phyloP scores from a whole-genome alignment of 371 early-diverging fungal species.

The Mucor ambiguus region DNA sequence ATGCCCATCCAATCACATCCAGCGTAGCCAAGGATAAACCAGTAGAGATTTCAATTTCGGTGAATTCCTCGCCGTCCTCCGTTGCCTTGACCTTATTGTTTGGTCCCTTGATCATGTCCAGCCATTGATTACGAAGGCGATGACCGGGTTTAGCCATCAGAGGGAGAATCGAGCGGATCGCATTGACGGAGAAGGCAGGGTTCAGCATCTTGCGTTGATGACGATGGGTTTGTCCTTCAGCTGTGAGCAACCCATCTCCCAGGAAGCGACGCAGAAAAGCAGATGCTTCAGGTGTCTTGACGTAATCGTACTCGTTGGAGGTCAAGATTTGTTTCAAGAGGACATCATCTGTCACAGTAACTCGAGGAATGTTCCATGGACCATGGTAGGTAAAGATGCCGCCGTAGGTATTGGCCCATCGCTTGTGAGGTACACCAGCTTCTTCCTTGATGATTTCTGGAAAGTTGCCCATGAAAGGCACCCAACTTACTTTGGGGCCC shows the following conservation, averaged over 20 bases:
- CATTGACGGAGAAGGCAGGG: constrained; percentile 61
- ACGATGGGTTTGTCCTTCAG: constrained; percentile 62
- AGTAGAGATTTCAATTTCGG: constrained; percentile 35
- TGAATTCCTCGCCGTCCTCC: constrained; percentile 13
- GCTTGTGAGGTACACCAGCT: constrained; percentile 49
- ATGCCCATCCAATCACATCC: constrained; percentile 53
- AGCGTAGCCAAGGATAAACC: constrained; percentile 46
- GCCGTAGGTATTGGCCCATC: constrained; percentile 61
- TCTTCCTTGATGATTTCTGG: constrained; percentile 51
- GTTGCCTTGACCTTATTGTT: background rate
- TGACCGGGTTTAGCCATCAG: constrained; percentile 40
- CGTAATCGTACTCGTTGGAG: constrained; percentile 53
- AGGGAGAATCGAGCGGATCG: constrained; percentile 53
- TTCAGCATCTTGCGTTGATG: constrained; percentile 71
- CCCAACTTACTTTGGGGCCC: constrained; percentile 59
- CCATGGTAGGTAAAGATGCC: constrained; percentile 52
- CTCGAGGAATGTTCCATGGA: constrained; percentile 51
- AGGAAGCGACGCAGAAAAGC: constrained; percentile 40
- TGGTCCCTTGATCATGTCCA: constrained; percentile 6
- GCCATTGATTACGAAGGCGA: constrained; percentile 43
- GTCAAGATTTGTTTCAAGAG: constrained; percentile 54
- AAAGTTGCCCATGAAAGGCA: constrained; percentile 58
- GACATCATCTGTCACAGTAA: constrained; percentile 56
- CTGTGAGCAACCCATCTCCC: constrained; percentile 60
- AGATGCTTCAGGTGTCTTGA: constrained; percentile 37